phyloP scores from a whole-genome alignment of 257 asterid genomes.

The Rehmannia glutinosa region DNA sequence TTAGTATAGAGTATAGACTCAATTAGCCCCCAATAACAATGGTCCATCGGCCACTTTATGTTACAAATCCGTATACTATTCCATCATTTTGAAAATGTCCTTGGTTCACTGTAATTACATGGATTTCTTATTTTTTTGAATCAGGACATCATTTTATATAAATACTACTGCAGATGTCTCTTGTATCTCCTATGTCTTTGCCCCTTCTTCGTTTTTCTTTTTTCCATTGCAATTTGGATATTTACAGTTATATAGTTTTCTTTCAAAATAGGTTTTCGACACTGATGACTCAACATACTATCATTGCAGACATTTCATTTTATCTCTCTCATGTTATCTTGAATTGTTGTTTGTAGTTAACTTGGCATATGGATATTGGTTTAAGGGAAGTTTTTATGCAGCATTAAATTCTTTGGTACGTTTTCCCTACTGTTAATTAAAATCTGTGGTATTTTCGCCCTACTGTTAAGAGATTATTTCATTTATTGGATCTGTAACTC shows the following conservation, averaged over 20 bases:
- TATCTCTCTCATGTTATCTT: constrained; percentile 19
- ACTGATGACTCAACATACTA: background rate
- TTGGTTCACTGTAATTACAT: too few species aligned
- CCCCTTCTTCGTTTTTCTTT: background rate
- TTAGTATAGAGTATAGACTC: too few species aligned
- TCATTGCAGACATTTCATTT: background rate
- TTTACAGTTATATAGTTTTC: background rate
- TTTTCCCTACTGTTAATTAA: constrained; percentile 25
- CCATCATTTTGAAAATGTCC: too few species aligned
- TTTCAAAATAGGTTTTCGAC: background rate
- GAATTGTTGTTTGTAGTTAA: constrained; percentile 48
- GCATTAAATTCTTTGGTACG: constrained; percentile 83
- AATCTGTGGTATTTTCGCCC: constrained; percentile 36
- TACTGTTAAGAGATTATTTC: background rate
- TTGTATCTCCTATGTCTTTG: background rate
- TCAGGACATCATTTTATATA: background rate
- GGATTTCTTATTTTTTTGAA: too few species aligned
- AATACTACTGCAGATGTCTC: background rate
- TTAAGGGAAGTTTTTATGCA: constrained; percentile 63
- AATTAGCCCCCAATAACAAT: too few species aligned
- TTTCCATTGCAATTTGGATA: background rate
- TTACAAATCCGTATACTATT: too few species aligned
- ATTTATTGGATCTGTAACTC: background rate
- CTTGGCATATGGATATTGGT: constrained; percentile 95
- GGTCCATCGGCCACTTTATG: too few species aligned